Conservation (phyloP, 352 stramenopile species). For the Phytopythium kandeliae region DNA sequence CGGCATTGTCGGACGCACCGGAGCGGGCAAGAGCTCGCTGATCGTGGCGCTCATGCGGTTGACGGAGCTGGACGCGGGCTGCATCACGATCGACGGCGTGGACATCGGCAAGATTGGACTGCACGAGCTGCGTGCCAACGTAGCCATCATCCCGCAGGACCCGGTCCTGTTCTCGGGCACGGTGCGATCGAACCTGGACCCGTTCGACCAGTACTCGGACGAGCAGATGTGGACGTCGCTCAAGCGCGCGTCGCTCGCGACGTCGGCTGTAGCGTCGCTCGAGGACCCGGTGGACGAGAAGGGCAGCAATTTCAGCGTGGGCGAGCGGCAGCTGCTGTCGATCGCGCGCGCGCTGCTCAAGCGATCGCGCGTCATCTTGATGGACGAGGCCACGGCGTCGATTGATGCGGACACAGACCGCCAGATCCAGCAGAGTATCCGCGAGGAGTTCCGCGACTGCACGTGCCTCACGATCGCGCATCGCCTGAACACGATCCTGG, state of each 20-base stretch:
- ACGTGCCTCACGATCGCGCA: constrained; percentile 97
- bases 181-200: constrained; percentile 88
- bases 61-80: constrained; percentile 69
- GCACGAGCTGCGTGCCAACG: constrained; percentile 34
- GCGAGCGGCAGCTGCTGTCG: constrained; percentile 94
- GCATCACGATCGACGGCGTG: constrained; percentile 43
- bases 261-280: constrained; percentile 23
- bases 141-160: constrained; percentile 91
- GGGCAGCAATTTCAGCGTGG: constrained; percentile 92
- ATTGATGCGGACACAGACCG: constrained; percentile 84
- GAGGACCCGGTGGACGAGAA: constrained; percentile 69
- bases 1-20: constrained; percentile 65
- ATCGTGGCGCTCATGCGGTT: constrained; percentile 87
- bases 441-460: constrained; percentile 89
- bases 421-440: constrained; percentile 87
- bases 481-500: constrained; percentile 96
- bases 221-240: constrained; percentile 84
- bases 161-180: constrained; percentile 92
- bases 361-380: constrained; percentile 89
- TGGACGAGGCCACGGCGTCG: constrained; percentile 96
- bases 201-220: constrained; percentile 80
- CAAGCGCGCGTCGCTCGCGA: constrained; percentile 61
- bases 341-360: constrained; percentile 91
- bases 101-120: constrained; percentile 49
- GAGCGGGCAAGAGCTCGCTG: constrained; percentile 85